Base-by-base conservation (phyloP, 208 protist species). In the Leishmania turanica region DNA sequence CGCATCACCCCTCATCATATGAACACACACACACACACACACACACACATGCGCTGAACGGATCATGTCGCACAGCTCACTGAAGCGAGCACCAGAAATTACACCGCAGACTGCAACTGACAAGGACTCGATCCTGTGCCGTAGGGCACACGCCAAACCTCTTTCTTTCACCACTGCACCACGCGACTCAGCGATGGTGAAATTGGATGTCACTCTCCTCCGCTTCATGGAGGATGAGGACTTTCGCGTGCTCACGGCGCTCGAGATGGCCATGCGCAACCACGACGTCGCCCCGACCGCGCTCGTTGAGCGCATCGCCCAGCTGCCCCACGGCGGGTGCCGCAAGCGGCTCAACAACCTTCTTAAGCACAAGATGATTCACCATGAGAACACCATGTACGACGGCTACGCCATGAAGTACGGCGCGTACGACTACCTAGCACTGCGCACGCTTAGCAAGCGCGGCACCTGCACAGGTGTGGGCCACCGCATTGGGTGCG, bases 191-290 rank as follows among this genome's bases (percentile, higher is more conserved):
- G 40, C 56, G n/a, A 97, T 98, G 95, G 95, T 98, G 40, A 98
- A 97, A 81, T 75, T 98, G 5, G 93, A 98, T 78, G 89, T 96
- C 19, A 90, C 90, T n/a, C 88, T 97, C 56, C 87, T 98, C 49
- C 88, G 93, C 56, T 98, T 97, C 79, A 81, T 98, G 71, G 91
- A 96, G 60, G 87, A 94, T 58, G 96, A 98, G 81, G 96, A 98
- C 81, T 98, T 97, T 75, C 93, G 95, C 68, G 95, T 97, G 3
- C 85, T 98, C 27, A 95, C 90, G 31, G 92, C 96, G n/a, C 88
- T 99, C 15, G 99, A 99, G 89, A 97, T 99, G 97, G 98, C 99
- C 42, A 99, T 99, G 98, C 98, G 98, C 53, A 99, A 99, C 86
- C 99, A 99, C 91, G 99, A 99, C 71, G 84, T 99, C 3, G 98